Evolutionary conservation across 805 yeast genomes (phyloP).

Genomic region (Metschnikowia shivogae): DNA sequence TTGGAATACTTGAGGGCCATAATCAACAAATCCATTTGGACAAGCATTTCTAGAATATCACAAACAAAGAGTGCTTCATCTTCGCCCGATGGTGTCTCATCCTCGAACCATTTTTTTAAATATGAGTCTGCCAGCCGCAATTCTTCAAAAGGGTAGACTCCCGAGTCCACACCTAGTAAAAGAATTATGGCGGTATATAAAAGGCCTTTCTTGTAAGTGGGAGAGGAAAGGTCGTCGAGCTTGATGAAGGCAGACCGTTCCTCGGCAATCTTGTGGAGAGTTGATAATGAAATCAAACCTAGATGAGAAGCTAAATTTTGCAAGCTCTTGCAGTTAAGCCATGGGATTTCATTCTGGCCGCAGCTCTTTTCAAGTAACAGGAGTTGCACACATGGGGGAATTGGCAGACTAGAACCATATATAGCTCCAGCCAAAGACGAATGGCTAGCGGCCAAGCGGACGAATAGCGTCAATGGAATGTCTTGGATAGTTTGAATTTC

Average conservation of each 20-base stretch:
- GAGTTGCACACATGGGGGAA: neutral
- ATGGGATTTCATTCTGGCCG: neutral
- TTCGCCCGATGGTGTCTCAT: neutral
- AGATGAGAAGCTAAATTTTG: neutral
- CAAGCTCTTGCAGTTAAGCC: neutral
- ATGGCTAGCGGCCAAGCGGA: neutral
- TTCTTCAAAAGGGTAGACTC: neutral
- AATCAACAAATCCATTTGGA: constrained; percentile 7
- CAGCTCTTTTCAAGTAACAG: neutral
- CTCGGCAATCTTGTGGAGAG: neutral
- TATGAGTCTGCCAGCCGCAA: neutral
- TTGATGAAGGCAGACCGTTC: constrained; percentile 1
- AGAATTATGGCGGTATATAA: neutral
- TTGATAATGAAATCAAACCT: neutral
- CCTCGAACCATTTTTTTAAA: constrained; percentile 4
- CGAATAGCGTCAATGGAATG: neutral
- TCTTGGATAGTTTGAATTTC: neutral
- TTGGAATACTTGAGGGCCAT: constrained; percentile 1
- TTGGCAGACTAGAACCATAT: neutral
- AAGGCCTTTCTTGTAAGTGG: neutral
- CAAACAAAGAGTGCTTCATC: constrained; percentile 1
- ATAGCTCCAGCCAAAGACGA: neutral
- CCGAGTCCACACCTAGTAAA: neutral
- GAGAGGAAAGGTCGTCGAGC: constrained; percentile 1
- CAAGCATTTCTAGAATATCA: constrained; percentile 2